Evolutionary conservation across 192 early-diverging fungal genomes (phyloP).

Genomic region (Umbelopsis vinacea): DNA sequence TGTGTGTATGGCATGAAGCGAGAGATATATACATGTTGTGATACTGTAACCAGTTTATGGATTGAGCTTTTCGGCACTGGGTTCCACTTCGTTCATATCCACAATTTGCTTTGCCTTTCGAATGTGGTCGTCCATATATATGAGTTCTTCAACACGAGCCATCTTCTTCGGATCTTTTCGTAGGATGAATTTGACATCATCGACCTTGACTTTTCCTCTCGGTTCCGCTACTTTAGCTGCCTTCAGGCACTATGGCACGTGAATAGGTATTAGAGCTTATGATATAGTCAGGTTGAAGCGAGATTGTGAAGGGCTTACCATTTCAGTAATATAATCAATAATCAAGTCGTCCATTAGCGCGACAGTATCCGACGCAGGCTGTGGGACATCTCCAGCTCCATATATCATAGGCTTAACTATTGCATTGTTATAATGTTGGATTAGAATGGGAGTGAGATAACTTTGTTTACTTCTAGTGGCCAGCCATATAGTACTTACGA

Average conservation of each 20-base stretch:
- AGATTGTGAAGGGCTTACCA: conserved; percentile 51
- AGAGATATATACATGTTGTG: background rate
- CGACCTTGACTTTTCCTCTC: conserved; percentile 66
- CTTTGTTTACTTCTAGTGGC: no score
- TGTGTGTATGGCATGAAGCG: background rate
- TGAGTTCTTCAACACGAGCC: conserved; percentile 80
- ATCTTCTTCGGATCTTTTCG: conserved; percentile 82
- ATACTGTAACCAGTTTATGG: background rate
- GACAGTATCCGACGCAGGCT: conserved; percentile 77
- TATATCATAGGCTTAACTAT: conserved; percentile 79
- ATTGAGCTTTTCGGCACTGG: conserved; percentile 18
- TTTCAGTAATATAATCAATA: conserved; percentile 75
- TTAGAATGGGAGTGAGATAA: background rate
- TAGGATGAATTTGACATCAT: conserved; percentile 77
- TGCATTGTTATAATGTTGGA: background rate
- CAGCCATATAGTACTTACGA: conserved; percentile 24
- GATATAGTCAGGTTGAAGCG: background rate
- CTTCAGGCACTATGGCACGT: conserved; percentile 52
- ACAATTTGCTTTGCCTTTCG: conserved; percentile 65
- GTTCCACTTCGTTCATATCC: conserved; percentile 56
- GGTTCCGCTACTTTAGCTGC: conserved; percentile 54
- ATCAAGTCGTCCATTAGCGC: conserved; percentile 84
- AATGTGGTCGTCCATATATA: conserved; percentile 80
- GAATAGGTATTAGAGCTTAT: background rate
- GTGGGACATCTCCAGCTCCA: conserved; percentile 82